Evolutionary conservation across 2,329 filamentous ascomycete species (phyloP).

Genomic region (Botrytis hyacinthi): DNA sequence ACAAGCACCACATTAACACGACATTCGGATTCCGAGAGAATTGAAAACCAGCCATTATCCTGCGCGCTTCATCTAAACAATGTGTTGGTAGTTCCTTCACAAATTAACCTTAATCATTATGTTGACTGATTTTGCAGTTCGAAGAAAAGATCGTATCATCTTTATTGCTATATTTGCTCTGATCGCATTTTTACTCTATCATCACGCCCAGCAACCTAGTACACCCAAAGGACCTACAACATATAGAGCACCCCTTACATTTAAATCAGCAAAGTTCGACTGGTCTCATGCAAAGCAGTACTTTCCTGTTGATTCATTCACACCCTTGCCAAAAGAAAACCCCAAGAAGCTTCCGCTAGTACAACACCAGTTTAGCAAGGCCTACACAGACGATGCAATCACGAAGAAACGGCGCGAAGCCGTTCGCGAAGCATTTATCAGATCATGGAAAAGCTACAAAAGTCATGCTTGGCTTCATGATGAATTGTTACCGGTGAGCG

Average conservation of each 20-base stretch:
- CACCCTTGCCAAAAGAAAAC: neutral
- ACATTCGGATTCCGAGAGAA: neutral
- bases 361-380: constrained; percentile 7
- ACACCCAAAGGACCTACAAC: neutral
- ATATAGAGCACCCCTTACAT: constrained; percentile 4
- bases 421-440: constrained; percentile 29
- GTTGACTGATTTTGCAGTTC: constrained; percentile 1
- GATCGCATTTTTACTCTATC: neutral
- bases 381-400: neutral
- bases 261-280: neutral
- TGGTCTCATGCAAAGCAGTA: neutral
- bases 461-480: constrained; percentile 79
- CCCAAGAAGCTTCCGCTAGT: neutral
- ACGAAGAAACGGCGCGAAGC: constrained; percentile 17
- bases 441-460: constrained; percentile 78
- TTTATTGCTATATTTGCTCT: constrained; percentile 9
- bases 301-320: constrained; percentile 2
- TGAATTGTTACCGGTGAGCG: constrained; percentile 72
- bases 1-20: neutral
- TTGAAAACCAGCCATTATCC: neutral
- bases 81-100: constrained; percentile 5
- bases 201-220: neutral
- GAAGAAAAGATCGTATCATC: constrained; percentile 10
- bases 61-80: neutral
- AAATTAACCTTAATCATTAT: neutral